A percentile compares a stretch with the other conserved stretches of the same genome.
These are phyloP conservation scores for Umbellularia californica DNA, from an alignment of 164 flowering plant genomes.

Conservation along the genomic window DNA sequence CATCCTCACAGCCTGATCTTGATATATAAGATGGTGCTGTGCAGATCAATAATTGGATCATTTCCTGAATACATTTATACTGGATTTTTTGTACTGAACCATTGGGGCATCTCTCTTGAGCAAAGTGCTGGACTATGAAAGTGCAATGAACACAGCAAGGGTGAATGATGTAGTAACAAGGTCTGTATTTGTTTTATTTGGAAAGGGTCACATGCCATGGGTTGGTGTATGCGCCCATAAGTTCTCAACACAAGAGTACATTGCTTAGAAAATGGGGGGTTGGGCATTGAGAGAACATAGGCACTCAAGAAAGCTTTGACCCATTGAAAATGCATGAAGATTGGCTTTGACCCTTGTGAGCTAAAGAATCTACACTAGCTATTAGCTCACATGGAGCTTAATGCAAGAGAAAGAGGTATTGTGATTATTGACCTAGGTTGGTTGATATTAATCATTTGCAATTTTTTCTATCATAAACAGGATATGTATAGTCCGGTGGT, in stretches of 20 bases:
- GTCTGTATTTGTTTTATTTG: background rate
- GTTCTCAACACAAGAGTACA: conserved; percentile 9
- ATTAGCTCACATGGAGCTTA: background rate
- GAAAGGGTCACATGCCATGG: conserved; percentile 3
- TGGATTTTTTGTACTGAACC: too few species aligned
- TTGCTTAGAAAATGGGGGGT: conserved; percentile 20
- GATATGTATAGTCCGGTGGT: background rate
- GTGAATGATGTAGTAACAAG: too few species aligned
- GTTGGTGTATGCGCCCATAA: conserved; percentile 10
- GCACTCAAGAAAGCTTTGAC: background rate
- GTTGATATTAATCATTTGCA: background rate
- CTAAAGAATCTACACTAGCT: background rate
- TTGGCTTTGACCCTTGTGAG: background rate
- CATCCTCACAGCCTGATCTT: too few species aligned
- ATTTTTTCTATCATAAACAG: background rate
- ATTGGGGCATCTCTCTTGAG: too few species aligned
- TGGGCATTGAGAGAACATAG: conserved; percentile 9
- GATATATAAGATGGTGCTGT: too few species aligned
- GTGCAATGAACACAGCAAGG: too few species aligned
- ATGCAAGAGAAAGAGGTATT: background rate
- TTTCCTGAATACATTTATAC: too few species aligned
- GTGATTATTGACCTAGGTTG: background rate
- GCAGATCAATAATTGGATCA: too few species aligned
- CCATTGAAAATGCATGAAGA: background rate
- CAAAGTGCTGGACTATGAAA: too few species aligned